These are phyloP conservation scores for Suhomyces bokatorum DNA, from an alignment of 1,139 yeast genomes.

Conservation along the genomic window DNA sequence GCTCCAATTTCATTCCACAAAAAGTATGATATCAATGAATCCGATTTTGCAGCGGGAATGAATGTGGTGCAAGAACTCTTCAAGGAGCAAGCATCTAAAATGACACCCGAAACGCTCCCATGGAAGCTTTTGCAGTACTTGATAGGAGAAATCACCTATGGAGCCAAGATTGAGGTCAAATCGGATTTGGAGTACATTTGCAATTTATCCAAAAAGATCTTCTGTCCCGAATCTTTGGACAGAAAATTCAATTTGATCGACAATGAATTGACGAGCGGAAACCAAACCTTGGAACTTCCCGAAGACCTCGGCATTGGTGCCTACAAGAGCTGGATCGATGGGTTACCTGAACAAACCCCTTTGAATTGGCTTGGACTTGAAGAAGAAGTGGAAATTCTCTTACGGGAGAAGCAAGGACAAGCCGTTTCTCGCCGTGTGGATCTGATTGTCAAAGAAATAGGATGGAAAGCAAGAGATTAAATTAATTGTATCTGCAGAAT, in stretches of 20 bases:
- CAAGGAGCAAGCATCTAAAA: conserved; percentile 25
- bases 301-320: conserved; percentile 42
- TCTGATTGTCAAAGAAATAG: background rate
- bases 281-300: conserved; percentile 39
- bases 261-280: conserved; percentile 18
- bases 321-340: conserved; percentile 52
- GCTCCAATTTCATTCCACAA: conserved; percentile 64
- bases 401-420: conserved; percentile 23
- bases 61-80: conserved; percentile 33
- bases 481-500: too few species aligned
- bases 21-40: conserved; percentile 67
- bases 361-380: conserved; percentile 64
- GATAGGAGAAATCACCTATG: conserved; percentile 62
- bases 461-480: background rate
- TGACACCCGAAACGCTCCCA: conserved; percentile 52
- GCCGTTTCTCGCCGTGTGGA: conserved; percentile 16
- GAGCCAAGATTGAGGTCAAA: conserved; percentile 63
- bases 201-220: conserved; percentile 27
- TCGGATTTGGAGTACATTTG: conserved; percentile 43
- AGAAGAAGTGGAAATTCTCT: conserved; percentile 37
- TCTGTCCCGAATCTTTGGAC: conserved; percentile 29
- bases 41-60: conserved; percentile 63
- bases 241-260: conserved; percentile 34
- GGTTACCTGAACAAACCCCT: conserved; percentile 60
- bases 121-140: conserved; percentile 57